Conservation (phyloP, 2,329 filamentous ascomycete species). For the Mycocentrospora acerina region DNA sequence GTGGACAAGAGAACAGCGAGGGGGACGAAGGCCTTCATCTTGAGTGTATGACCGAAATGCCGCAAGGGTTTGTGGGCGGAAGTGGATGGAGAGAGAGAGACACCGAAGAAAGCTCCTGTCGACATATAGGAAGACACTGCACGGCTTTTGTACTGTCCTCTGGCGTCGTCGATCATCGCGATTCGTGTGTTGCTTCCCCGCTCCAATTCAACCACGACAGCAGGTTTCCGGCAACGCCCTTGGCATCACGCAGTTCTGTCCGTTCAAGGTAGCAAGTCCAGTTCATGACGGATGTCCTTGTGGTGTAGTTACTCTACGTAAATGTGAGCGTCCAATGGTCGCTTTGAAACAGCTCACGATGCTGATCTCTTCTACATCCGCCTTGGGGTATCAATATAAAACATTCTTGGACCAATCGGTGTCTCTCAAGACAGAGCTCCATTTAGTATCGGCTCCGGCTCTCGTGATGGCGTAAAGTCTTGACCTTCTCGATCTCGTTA, state of each 20-base stretch:
- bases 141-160: not conserved
- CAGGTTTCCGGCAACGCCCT: too few relatives aligned
- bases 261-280: too few relatives aligned
- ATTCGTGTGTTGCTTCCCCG: too few relatives aligned
- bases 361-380: slow-evolving; percentile 1
- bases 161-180: not conserved
- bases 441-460: slow-evolving; percentile 13
- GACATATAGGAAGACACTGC: not conserved
- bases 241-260: too few relatives aligned
- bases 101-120: slow-evolving; percentile 2
- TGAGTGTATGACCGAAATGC: slow-evolving; percentile 3
- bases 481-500: slow-evolving; percentile 29
- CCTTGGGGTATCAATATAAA: too few relatives aligned
- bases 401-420: slow-evolving; percentile 13
- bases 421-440: slow-evolving; percentile 5
- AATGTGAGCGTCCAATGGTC: not conserved
- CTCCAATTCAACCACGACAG: too few relatives aligned
- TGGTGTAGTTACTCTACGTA: not conserved
- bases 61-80: not conserved
- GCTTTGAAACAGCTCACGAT: slow-evolving; percentile 5
- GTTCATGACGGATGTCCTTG: not conserved
- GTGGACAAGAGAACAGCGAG: slow-evolving; percentile 16
- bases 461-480: slow-evolving; percentile 8
- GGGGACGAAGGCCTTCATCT: slow-evolving; percentile 23
- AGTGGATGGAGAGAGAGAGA: not conserved